A percentile compares a stretch with the other conserved stretches of the same genome.
Evolutionary conservation across 2,329 filamentous ascomycete genomes (phyloP).

Genomic region (Pseudopithomyces maydicus): DNA sequence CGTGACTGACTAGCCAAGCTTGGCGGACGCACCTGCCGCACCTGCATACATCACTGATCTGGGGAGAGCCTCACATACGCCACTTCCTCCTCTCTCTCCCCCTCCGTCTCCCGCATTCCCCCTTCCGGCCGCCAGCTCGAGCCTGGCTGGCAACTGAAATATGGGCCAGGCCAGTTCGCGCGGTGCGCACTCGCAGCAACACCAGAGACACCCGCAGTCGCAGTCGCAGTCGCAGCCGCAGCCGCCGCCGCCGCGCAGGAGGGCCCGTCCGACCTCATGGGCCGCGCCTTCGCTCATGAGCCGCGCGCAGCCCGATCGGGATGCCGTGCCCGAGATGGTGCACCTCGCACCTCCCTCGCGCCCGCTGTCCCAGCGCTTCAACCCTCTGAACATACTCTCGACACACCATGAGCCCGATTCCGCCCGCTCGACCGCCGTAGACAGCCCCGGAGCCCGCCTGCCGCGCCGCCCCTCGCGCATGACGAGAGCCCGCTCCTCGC

Average conservation of each 20-base stretch:
- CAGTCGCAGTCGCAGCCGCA: not conserved
- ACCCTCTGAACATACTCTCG: constrained; percentile 37
- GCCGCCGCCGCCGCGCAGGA: constrained; percentile 27
- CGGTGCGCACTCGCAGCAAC: constrained; percentile 22
- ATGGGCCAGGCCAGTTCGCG: constrained; percentile 48
- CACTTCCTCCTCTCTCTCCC: constrained; percentile 12
- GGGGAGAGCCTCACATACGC: constrained; percentile 5
- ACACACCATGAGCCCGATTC: constrained; percentile 34
- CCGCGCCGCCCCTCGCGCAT: constrained; percentile 39
- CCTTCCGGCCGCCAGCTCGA: constrained; percentile 25
- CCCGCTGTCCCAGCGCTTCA: constrained; percentile 29
- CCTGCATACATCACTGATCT: constrained; percentile 5
- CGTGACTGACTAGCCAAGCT: constrained; percentile 1
- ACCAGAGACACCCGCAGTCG: not conserved
- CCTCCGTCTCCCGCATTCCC: constrained; percentile 9
- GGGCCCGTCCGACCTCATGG: constrained; percentile 40
- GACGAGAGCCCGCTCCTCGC: constrained; percentile 42
- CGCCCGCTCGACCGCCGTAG: constrained; percentile 35
- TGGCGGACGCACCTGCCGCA: constrained; percentile 3
- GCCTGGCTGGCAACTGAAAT: constrained; percentile 31
- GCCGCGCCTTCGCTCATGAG: constrained; percentile 30
- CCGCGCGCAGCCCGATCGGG: constrained; percentile 17
- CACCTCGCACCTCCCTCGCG: constrained; percentile 19
- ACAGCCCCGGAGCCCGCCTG: constrained; percentile 13
- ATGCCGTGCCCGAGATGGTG: constrained; percentile 29